Percentiles rank a stretch among this genome's conserved stretches.
Evolutionary conservation across 352 stramenopile genomes (phyloP).

Genomic region (Peronospora destructor): DNA sequence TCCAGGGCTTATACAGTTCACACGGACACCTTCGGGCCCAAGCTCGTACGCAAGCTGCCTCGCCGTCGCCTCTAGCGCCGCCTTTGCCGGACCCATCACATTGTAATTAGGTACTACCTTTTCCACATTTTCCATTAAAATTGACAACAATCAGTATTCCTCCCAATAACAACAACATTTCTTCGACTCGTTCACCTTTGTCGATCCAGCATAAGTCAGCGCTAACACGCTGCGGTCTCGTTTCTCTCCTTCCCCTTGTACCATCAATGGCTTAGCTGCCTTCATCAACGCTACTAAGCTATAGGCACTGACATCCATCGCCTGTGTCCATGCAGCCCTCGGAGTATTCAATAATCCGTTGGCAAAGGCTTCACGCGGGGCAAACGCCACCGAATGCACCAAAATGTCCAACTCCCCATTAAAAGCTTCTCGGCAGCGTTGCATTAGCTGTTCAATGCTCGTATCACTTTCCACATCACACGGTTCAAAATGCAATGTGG

Average conservation of each 20-base stretch:
- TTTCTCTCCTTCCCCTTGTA: constrained; percentile 4
- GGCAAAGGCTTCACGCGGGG: constrained; percentile 65
- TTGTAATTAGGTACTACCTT: constrained; percentile 87
- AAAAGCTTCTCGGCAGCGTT: constrained; percentile 34
- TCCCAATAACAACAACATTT: background rate
- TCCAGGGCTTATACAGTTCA: constrained; percentile 88
- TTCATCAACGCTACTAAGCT: constrained; percentile 83
- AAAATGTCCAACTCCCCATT: constrained; percentile 73
- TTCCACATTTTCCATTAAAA: constrained; percentile 11
- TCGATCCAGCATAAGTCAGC: constrained; percentile 82
- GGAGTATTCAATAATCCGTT: constrained; percentile 46
- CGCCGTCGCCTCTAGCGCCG: constrained; percentile 77
- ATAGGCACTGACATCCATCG: constrained; percentile 85
- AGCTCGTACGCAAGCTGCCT: constrained; percentile 82
- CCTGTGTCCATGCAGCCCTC: constrained; percentile 55
- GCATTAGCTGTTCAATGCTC: constrained; percentile 49
- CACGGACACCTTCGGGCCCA: constrained; percentile 63
- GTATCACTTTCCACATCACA: constrained; percentile 73
- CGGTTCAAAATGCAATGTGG: constrained; percentile 38
- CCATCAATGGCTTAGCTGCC: constrained; percentile 53
- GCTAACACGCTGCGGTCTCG: constrained; percentile 77
- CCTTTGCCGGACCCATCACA: constrained; percentile 89
- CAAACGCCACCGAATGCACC: constrained; percentile 89
- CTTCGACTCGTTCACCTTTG: constrained; percentile 21
- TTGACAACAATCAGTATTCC: constrained; percentile 3